phyloP scores from a whole-genome alignment of 352 stramenopile species.

The Phytophthora capsici region DNA sequence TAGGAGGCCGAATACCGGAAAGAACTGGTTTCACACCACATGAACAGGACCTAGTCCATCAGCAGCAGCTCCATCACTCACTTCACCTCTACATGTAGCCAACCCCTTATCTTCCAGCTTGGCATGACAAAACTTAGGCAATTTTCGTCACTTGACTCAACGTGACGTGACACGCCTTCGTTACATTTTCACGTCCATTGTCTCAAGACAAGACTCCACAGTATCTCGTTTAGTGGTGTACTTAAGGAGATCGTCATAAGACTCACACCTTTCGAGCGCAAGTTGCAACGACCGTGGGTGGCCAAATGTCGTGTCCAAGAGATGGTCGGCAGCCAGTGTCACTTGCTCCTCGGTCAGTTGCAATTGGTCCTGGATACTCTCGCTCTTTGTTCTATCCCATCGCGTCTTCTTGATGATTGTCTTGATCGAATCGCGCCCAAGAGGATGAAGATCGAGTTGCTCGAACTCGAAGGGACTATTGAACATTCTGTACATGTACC shows the following conservation, averaged over 20 bases:
- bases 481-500: no score
- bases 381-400: background rate
- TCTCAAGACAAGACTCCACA: no score
- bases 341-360: background rate
- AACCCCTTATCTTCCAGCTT: no score
- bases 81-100: no score
- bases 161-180: no score
- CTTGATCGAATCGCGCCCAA: background rate
- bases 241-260: background rate
- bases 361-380: background rate
- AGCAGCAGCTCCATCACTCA: no score
- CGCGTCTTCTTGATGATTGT: background rate
- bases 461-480: no score
- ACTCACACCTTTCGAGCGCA: background rate
- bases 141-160: no score
- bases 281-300: background rate
- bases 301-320: background rate
- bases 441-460: background rate
- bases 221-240: background rate
- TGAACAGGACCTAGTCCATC: no score
- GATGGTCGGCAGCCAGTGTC: background rate
- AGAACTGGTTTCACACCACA: constrained; percentile 1
- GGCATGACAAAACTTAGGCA: no score
- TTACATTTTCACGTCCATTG: no score
- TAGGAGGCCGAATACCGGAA: constrained; percentile 7